A percentile compares a stretch with the other conserved stretches of the same genome.
Evolutionary conservation across 345 rosid species (phyloP).

Genomic region (Anacardium occidentale): DNA sequence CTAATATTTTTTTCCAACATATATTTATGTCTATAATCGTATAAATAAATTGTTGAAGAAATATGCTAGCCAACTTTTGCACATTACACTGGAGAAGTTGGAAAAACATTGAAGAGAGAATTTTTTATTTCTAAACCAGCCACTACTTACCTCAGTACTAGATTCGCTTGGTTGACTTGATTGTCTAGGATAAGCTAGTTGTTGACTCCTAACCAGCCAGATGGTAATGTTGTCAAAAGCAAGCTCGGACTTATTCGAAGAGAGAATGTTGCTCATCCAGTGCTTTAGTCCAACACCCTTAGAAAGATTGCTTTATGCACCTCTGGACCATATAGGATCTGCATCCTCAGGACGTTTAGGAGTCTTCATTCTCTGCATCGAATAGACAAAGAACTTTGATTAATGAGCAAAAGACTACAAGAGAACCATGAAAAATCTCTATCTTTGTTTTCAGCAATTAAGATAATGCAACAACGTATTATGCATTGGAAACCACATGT

Average conservation of each 20-base stretch:
- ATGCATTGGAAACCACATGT: background rate
- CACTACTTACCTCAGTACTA: slow-evolving; percentile 35
- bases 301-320: slow-evolving; percentile 45
- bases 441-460: too few species aligned
- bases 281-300: slow-evolving; percentile 58
- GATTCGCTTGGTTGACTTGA: slow-evolving; percentile 40
- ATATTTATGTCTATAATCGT: too few species aligned
- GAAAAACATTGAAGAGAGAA: background rate
- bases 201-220: slow-evolving; percentile 72
- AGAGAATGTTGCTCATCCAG: slow-evolving; percentile 32
- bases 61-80: background rate
- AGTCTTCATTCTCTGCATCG: slow-evolving; percentile 65
- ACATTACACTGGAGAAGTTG: background rate
- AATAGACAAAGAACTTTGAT: background rate
- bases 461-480: background rate
- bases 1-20: too few species aligned
- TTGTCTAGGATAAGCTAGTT: slow-evolving; percentile 36
- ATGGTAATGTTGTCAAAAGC: slow-evolving; percentile 72
- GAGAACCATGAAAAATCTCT: background rate
- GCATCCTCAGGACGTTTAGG: slow-evolving; percentile 80
- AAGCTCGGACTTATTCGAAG: slow-evolving; percentile 82
- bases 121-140: background rate
- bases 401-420: slow-evolving; percentile 11
- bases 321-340: slow-evolving; percentile 66
- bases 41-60: too few species aligned